Evolutionary conservation across 352 stramenopile genomes (phyloP).

Genomic region (Phytophthora boehmeriae): DNA sequence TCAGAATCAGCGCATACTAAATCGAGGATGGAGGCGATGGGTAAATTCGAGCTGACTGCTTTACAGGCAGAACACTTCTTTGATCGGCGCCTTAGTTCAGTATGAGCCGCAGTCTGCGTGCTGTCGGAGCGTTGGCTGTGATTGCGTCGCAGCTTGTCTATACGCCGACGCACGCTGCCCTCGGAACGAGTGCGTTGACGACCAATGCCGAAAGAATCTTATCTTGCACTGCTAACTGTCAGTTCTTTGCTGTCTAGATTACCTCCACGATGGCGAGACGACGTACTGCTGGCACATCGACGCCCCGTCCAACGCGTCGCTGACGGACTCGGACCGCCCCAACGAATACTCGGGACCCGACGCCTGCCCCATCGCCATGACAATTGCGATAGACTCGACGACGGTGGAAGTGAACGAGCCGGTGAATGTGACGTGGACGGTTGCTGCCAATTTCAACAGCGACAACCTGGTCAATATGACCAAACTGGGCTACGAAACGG

Average conservation of each 20-base stretch:
- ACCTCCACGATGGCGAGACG: conserved; percentile 43
- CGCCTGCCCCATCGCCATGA: conserved; percentile 55
- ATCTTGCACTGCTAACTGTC: not conserved
- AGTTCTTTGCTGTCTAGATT: conserved; percentile 29
- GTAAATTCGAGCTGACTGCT: no score
- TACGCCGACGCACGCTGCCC: conserved; percentile 18
- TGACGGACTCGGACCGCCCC: conserved; percentile 51
- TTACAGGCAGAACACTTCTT: not conserved
- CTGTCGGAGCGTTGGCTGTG: conserved; percentile 8
- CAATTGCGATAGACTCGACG: conserved; percentile 32
- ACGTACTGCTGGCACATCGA: conserved; percentile 68
- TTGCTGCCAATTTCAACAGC: conserved; percentile 47
- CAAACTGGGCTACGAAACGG: conserved; percentile 41
- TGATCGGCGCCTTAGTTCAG: not conserved
- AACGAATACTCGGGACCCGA: conserved; percentile 36
- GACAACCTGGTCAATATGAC: conserved; percentile 58
- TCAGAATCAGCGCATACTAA: not conserved
- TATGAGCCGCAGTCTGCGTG: conserved; percentile 27
- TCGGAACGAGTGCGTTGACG: conserved; percentile 54
- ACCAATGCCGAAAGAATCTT: no score
- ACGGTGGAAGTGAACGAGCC: conserved; percentile 38
- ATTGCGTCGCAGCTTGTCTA: conserved; percentile 14
- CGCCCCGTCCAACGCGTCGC: conserved; percentile 40
- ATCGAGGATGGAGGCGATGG: no score
- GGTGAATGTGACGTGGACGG: conserved; percentile 57